Conservation (phyloP, 2,329 filamentous ascomycete species). For the Fusarium sp. region DNA sequence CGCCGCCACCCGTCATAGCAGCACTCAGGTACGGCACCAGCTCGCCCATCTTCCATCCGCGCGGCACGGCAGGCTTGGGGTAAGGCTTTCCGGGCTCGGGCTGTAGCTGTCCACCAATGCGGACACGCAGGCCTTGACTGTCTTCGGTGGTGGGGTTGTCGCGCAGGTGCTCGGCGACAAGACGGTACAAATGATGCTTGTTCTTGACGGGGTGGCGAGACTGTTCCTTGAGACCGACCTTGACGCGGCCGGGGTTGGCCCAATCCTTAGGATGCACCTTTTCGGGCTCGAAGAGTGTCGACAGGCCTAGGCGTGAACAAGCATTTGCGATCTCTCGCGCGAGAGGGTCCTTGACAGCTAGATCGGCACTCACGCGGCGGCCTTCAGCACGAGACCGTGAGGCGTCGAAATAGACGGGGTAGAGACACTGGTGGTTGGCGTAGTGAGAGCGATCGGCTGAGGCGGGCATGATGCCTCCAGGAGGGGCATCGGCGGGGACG, state of each 20-base stretch:
- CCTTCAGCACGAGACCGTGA: conserved; percentile 80
- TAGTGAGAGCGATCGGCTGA: conserved; percentile 67
- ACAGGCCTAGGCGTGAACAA: conserved; percentile 77
- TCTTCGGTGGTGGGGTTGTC: conserved; percentile 81
- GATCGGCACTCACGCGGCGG: conserved; percentile 77
- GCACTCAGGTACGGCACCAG: conserved; percentile 89
- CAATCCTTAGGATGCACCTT: conserved; percentile 97
- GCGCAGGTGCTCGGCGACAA: conserved; percentile 81
- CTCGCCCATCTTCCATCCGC: conserved; percentile 90
- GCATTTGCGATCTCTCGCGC: conserved; percentile 91
- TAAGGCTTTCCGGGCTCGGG: conserved; percentile 74
- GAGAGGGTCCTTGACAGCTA: conserved; percentile 86
- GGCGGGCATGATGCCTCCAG: conserved; percentile 48
- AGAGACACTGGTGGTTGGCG: conserved; percentile 87
- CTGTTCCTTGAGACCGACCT: conserved; percentile 72
- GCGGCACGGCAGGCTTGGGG: conserved; percentile 79
- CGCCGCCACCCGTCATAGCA: conserved; percentile 90
- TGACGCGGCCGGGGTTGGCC: conserved; percentile 93
- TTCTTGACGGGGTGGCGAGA: conserved; percentile 64
- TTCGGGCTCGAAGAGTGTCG: conserved; percentile 86
- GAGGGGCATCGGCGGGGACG: conserved; percentile 50
- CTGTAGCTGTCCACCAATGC: conserved; percentile 77
- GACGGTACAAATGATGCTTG: conserved; percentile 89
- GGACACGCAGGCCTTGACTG: conserved; percentile 74
- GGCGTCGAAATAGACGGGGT: conserved; percentile 95